Evolutionary conservation across 2,329 filamentous ascomycete genomes (phyloP), one percentile per base, ranked within the genome.

Genomic region (Dactylellina leptospora): DNA sequence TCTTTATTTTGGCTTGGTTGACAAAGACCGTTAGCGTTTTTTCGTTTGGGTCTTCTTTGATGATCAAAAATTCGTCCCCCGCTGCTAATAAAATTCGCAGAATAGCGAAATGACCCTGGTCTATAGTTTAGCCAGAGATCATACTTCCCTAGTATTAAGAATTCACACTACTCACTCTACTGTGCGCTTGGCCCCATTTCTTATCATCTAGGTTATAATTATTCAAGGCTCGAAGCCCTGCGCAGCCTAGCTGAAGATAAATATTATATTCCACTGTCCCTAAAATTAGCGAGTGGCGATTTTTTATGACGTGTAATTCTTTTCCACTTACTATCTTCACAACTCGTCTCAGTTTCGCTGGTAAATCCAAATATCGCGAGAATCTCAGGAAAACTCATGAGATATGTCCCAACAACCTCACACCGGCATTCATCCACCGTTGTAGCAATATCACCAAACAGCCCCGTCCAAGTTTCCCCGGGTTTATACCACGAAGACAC

Each of bases 381-480:
- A 53, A 96, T 91, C 9, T 87, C 85, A 78, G 96, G 96, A 77
- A 97, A 93, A 80, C 93, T 96, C 78, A 88, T 87, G 3, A 97
- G 83, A 42, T 88, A 88, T 92, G 97, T 96, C 55, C 93, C 93
- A 9, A 97, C 93, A 77, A 92, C 90, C 79, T 97, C 93, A 3
- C 93, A 93, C 61, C 93, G 88, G 79, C 93, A 97, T 80, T 97
- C 93, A 81, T 97, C 93, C 78, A 96, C 97, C 13, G 89, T 91
- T 2, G 90, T 91, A 36, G 93, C 92, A 74, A 96, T 87, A 72
- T 90, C 87, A 23, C 93, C 92, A 78, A 97, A 97, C 0, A 96
- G 91, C 3, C 89, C 92, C 62, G 91, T 90, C 93, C 93, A 97
- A 0, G 93, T 97, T 80, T 97, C 91, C 1, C 92, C 92, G 1